These are phyloP conservation scores for Hibiscus trionum DNA, from an alignment of 345 rosid genomes.

Conservation along the genomic window DNA sequence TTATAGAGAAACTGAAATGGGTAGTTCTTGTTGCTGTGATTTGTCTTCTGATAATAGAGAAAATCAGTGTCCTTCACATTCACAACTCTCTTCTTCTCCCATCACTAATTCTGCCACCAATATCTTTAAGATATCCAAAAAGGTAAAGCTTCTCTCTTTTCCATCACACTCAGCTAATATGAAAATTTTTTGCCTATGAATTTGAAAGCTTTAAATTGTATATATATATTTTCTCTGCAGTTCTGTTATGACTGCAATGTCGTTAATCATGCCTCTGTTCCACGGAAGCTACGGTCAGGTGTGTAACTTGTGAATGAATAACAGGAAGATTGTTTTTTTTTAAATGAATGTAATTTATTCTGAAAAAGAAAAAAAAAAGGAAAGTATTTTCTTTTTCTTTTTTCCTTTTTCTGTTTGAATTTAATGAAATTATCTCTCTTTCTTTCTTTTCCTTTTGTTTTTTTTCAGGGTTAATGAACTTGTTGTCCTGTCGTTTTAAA, in stretches of 20 bases:
- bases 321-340: not conserved
- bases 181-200: not conserved
- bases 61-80: constrained; percentile 19
- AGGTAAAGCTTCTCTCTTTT: constrained; percentile 21
- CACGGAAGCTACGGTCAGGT: constrained; percentile 97
- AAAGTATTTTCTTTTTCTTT: not conserved
- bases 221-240: constrained; percentile 20
- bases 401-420: not conserved
- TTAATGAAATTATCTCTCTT: constrained; percentile 8
- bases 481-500: constrained; percentile 4
- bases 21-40: constrained; percentile 11
- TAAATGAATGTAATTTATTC: not conserved
- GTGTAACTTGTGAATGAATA: constrained; percentile 24
- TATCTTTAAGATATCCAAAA: constrained; percentile 47
- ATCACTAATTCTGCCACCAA: constrained; percentile 22
- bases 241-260: constrained; percentile 41
- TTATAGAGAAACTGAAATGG: constrained; percentile 25
- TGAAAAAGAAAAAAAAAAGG: not conserved
- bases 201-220: not conserved
- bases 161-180: not conserved
- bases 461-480: constrained; percentile 4
- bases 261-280: constrained; percentile 71
- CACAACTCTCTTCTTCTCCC: not conserved
- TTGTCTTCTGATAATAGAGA: constrained; percentile 21
- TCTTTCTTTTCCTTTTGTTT: not conserved